These are phyloP conservation scores for Ilex paraguariensis DNA, from an alignment of 305 asterid species.

Conservation along the genomic window DNA sequence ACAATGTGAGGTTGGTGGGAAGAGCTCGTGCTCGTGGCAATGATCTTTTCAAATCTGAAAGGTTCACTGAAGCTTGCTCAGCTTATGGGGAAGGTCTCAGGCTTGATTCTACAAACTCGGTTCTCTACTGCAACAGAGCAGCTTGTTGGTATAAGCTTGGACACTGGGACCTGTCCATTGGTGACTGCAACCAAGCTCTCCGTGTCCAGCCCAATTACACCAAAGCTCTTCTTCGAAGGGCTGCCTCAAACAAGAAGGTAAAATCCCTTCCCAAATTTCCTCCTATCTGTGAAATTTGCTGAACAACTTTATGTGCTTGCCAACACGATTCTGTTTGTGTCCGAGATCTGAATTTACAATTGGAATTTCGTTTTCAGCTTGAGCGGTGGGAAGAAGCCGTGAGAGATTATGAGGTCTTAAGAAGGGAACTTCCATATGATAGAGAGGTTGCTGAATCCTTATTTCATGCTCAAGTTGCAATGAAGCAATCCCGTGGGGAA, in stretches of 20 bases:
- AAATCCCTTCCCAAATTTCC: neutral
- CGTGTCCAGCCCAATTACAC: conserved; percentile 64
- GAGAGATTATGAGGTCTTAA: conserved; percentile 65
- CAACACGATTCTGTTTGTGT: no score
- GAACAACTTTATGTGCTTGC: no score
- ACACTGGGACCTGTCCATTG: conserved; percentile 66
- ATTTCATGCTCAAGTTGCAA: conserved; percentile 63
- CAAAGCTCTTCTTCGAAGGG: conserved; percentile 88
- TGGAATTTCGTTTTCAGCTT: conserved; percentile 40
- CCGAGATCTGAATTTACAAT: neutral
- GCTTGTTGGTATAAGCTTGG: conserved; percentile 95
- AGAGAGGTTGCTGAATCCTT: conserved; percentile 67
- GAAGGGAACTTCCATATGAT: conserved; percentile 60
- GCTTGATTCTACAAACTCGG: conserved; percentile 66
- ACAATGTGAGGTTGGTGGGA: conserved; percentile 51
- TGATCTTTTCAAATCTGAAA: conserved; percentile 69
- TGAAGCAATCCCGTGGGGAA: conserved; percentile 73
- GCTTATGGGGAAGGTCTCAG: conserved; percentile 87
- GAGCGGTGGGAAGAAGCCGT: conserved; percentile 85
- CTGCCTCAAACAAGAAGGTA: conserved; percentile 78
- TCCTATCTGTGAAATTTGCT: no score
- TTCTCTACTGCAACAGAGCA: conserved; percentile 89
- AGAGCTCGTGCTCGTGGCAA: conserved; percentile 90
- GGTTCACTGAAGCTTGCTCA: conserved; percentile 87
- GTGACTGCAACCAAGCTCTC: conserved; percentile 84